Percentiles rank a stretch among this genome's conserved stretches.
Evolutionary conservation across 768 basidiomycete species (phyloP).

Genomic region (Pleurotus ostreatus): DNA sequence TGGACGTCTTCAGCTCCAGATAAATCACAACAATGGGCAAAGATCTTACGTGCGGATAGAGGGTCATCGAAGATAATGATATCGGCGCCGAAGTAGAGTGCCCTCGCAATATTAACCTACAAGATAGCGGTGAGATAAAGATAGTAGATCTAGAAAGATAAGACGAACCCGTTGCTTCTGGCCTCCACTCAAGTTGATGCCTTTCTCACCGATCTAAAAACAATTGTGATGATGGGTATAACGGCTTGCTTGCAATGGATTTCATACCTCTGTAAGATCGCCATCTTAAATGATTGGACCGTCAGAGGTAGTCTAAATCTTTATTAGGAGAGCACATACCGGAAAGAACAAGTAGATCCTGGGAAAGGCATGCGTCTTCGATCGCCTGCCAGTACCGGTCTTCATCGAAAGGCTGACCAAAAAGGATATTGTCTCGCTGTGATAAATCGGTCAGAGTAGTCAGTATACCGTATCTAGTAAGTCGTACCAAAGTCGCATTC

Average conservation of each 20-base stretch:
- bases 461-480: neutral
- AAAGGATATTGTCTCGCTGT: conserved; percentile 63
- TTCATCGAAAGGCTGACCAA: conserved; percentile 62
- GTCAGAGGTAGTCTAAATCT: too few species aligned
- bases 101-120: conserved; percentile 66
- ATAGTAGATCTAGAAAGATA: neutral
- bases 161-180: conserved; percentile 52
- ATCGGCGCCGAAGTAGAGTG: conserved; percentile 63
- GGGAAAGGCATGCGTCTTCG: conserved; percentile 51
- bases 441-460: neutral
- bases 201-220: conserved; percentile 64
- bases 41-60: conserved; percentile 48
- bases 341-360: conserved; percentile 56
- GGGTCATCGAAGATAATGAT: conserved; percentile 63
- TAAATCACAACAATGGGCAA: neutral
- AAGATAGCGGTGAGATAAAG: neutral
- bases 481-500: conserved; percentile 54
- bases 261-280: conserved; percentile 63
- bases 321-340: neutral
- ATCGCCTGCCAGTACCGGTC: conserved; percentile 63
- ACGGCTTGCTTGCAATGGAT: neutral
- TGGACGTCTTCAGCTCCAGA: neutral
- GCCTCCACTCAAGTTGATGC: conserved; percentile 63
- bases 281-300: conserved; percentile 42
- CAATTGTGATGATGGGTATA: neutral